These are phyloP conservation scores for Protomyces inundatus DNA, from an alignment of 1,139 yeast species.

Conservation along the genomic window DNA sequence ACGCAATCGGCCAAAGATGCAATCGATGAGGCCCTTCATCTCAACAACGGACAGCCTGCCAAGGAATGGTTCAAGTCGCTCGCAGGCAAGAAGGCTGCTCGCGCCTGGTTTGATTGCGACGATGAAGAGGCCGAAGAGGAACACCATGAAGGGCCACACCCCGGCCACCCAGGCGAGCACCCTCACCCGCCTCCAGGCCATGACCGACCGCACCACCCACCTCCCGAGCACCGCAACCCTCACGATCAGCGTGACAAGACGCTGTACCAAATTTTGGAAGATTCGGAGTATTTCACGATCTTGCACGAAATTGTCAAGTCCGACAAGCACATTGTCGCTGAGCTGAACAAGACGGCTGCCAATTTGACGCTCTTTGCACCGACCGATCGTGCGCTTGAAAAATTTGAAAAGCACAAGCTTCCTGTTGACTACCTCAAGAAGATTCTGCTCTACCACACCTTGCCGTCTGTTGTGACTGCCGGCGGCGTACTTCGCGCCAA, in stretches of 20 bases:
- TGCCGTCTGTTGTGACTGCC: slow-evolving; percentile 26
- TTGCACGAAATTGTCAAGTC: slow-evolving; percentile 24
- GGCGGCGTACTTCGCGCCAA: slow-evolving; percentile 26
- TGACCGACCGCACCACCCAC: slow-evolving; percentile 12
- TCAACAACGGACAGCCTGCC: not conserved
- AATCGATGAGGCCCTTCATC: not conserved
- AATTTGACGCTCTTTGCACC: slow-evolving; percentile 30
- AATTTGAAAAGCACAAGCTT: slow-evolving; percentile 22
- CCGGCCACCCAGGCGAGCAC: not conserved
- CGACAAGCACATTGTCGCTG: slow-evolving; percentile 27
- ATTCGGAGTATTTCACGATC: slow-evolving; percentile 17
- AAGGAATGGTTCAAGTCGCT: not conserved
- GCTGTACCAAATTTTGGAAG: slow-evolving; percentile 12
- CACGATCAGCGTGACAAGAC: slow-evolving; percentile 22
- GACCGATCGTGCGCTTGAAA: slow-evolving; percentile 27
- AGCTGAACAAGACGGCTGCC: slow-evolving; percentile 29
- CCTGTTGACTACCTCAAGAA: slow-evolving; percentile 21
- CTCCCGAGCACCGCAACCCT: slow-evolving; percentile 2
- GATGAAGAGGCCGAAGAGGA: not conserved
- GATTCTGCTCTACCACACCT: slow-evolving; percentile 27
- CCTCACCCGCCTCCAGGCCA: not conserved
- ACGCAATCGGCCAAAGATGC: not conserved
- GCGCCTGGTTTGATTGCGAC: not conserved
- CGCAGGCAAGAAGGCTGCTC: not conserved
- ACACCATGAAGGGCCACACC: not conserved